Conservation (phyloP, 371 early-diverging fungal species). For the Conidiobolus coronatus region DNA sequence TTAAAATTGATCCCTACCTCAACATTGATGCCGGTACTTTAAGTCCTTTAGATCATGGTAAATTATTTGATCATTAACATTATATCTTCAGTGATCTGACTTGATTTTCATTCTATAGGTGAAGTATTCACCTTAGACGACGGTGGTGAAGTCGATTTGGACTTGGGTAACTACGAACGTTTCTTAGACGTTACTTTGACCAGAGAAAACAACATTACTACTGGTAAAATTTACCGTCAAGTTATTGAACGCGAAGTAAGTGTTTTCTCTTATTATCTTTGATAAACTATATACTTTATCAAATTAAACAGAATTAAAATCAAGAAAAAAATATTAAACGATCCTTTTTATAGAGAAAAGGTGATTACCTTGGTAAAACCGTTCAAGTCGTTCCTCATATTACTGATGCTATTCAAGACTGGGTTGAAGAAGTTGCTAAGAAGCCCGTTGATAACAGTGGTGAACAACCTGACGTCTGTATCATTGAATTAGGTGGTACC, state of each 20-base stretch:
- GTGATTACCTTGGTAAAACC: slow-evolving; percentile 96
- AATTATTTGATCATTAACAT: slow-evolving; percentile 4
- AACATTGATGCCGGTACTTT: slow-evolving; percentile 98
- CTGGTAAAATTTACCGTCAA: slow-evolving; percentile 92
- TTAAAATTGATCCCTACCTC: slow-evolving; percentile 99
- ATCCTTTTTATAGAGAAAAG: slow-evolving; percentile 32
- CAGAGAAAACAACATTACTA: slow-evolving; percentile 94
- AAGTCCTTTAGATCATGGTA: slow-evolving; percentile 94
- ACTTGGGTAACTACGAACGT: slow-evolving; percentile 98
- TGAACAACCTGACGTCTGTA: slow-evolving; percentile 87
- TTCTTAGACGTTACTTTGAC: slow-evolving; percentile 86
- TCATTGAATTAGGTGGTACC: slow-evolving; percentile 98
- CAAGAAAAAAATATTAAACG: slow-evolving; percentile 4
- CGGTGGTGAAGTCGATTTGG: slow-evolving; percentile 98
- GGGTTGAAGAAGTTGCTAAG: slow-evolving; percentile 81
- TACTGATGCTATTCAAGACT: slow-evolving; percentile 92
- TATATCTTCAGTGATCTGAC: background rate
- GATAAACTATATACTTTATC: background rate
- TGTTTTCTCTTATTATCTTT: slow-evolving; percentile 2
- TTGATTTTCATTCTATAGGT: slow-evolving; percentile 17
- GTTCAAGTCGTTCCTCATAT: slow-evolving; percentile 98
- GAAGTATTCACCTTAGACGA: slow-evolving; percentile 99
- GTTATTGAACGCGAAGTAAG: slow-evolving; percentile 72
- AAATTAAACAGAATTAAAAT: background rate
- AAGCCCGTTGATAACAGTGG: slow-evolving; percentile 69